These are phyloP conservation scores for Candida glucosophila DNA, from an alignment of 1,139 yeast species.

Conservation along the genomic window DNA sequence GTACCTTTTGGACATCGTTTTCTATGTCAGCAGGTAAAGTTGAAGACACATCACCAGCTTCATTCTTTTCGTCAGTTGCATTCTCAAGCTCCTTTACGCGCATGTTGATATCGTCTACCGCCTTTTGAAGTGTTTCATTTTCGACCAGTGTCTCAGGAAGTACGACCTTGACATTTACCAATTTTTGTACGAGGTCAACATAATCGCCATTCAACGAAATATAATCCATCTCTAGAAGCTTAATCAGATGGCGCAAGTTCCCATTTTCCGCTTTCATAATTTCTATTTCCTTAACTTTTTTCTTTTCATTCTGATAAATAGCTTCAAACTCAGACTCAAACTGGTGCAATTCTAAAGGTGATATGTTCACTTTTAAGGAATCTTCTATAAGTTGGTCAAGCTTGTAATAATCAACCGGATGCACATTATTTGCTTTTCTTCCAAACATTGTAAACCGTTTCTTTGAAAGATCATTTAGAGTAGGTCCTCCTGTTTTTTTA, in stretches of 20 bases:
- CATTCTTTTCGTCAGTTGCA: constrained; percentile 15
- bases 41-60: constrained; percentile 9
- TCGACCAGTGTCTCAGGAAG: constrained; percentile 60
- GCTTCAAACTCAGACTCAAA: constrained; percentile 71
- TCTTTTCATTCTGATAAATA: constrained; percentile 59
- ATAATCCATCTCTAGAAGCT: constrained; percentile 64
- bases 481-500: too few species aligned
- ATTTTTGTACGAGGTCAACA: constrained; percentile 31
- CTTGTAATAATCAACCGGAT: constrained; percentile 31
- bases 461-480: constrained; percentile 7
- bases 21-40: constrained; percentile 34
- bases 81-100: constrained; percentile 46
- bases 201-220: constrained; percentile 74
- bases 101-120: constrained; percentile 47
- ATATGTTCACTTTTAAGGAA: constrained; percentile 62
- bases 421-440: constrained; percentile 8
- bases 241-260: constrained; percentile 62
- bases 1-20: constrained; percentile 38
- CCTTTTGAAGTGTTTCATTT: constrained; percentile 58
- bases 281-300: constrained; percentile 64
- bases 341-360: constrained; percentile 62
- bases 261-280: constrained; percentile 59
- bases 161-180: constrained; percentile 33
- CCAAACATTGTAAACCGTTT: constrained; percentile 13
- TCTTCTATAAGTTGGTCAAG: constrained; percentile 72